phyloP scores from a whole-genome alignment of 306 rosid species.

The Pterocarpus santalinus region DNA sequence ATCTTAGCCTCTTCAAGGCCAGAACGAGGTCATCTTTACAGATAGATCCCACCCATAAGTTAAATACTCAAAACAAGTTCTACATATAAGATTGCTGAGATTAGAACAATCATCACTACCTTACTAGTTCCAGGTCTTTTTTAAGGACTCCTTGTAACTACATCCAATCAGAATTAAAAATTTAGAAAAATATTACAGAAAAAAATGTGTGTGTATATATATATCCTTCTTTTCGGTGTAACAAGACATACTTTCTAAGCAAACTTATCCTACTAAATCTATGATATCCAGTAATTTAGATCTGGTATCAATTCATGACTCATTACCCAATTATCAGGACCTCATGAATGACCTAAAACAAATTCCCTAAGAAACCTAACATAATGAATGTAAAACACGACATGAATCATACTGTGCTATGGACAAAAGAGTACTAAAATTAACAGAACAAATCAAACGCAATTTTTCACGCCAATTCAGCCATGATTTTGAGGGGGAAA shows the following conservation, averaged over 20 bases:
- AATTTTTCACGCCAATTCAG: not conserved
- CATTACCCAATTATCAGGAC: not conserved
- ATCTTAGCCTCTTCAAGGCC: not conserved
- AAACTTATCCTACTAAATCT: not conserved
- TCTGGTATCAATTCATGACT: not conserved
- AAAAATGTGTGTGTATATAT: too few species aligned
- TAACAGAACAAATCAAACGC: conserved; percentile 12
- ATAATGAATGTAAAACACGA: not conserved
- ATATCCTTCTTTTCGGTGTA: too few species aligned
- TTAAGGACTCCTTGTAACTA: conserved; percentile 1
- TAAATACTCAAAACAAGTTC: not conserved
- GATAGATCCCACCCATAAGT: conserved; percentile 5
- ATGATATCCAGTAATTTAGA: conserved; percentile 16
- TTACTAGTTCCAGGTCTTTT: conserved; percentile 16
- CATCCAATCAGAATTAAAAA: not conserved
- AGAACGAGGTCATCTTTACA: not conserved
- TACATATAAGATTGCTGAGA: not conserved
- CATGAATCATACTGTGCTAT: not conserved
- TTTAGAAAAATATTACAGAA: not conserved
- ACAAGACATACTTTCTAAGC: too few species aligned
- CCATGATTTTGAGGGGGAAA: not conserved
- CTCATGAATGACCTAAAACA: conserved; percentile 13
- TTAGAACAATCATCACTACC: conserved; percentile 11
- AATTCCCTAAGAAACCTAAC: conserved; percentile 25
- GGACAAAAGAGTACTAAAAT: not conserved